phyloP scores from a whole-genome alignment of 225 moss, liverwort and hornwort genomes.

The Marchantia polymorpha region DNA sequence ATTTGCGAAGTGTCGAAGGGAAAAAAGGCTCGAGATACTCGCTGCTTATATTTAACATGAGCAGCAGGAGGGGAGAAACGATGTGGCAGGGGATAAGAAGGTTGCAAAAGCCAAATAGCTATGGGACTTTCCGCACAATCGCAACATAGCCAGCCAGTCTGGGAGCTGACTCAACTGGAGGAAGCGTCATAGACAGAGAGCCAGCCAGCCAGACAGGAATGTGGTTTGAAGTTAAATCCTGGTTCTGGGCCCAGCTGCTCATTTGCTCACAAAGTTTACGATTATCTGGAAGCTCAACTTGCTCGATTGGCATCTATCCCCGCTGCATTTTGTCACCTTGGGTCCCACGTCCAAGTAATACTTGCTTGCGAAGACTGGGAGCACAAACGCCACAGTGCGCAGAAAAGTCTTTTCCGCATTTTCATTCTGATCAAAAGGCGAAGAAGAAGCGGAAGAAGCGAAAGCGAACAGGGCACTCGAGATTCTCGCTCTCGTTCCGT shows the following conservation, averaged over 20 bases:
- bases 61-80: not conserved
- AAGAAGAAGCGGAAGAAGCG: no score
- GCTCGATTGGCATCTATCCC: not conserved
- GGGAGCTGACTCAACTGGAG: not conserved
- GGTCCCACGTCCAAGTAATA: not conserved
- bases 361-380: not conserved
- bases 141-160: not conserved
- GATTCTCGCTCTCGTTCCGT: conserved; percentile 1
- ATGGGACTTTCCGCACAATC: not conserved
- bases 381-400: not conserved
- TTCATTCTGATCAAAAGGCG: not conserved
- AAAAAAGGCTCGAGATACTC: not conserved
- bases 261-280: not conserved
- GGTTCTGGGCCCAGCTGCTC: not conserved
- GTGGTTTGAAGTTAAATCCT: not conserved
- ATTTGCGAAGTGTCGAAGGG: not conserved
- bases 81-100: conserved; percentile 1
- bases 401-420: not conserved
- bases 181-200: not conserved
- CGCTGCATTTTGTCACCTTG: not conserved
- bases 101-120: not conserved
- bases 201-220: not conserved
- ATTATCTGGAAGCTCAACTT: not conserved
- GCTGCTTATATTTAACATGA: not conserved
- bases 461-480: not conserved